phyloP scores from a whole-genome alignment of 495 filamentous ascomycete genomes.

The Trypethelium eluteriae region DNA sequence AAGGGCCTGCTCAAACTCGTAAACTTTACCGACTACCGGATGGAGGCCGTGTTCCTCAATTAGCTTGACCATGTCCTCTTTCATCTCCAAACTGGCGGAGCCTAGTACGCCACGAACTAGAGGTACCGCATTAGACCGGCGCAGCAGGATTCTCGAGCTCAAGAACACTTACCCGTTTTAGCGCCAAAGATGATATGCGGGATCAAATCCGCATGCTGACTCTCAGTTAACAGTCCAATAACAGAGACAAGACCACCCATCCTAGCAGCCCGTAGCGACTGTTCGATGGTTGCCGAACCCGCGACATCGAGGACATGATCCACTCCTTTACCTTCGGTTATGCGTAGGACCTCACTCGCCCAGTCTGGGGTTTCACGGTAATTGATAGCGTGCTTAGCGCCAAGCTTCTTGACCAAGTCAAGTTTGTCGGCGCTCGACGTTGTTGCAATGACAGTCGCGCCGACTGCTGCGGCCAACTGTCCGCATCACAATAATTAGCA shows the following conservation, averaged over 20 bases:
- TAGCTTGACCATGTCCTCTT: constrained; percentile 30
- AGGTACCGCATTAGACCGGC: constrained; percentile 16
- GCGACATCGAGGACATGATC: constrained; percentile 48
- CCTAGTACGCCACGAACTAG: constrained; percentile 19
- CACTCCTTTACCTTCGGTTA: constrained; percentile 36
- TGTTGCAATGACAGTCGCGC: constrained; percentile 43
- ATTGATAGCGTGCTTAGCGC: constrained; percentile 42
- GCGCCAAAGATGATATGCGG: constrained; percentile 16
- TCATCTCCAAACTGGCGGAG: constrained; percentile 16
- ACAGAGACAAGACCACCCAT: constrained; percentile 16
- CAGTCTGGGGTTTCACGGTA: constrained; percentile 40
- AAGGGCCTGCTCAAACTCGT: constrained; percentile 33
- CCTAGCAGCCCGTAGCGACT: constrained; percentile 16
- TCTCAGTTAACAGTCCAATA: constrained; percentile 16
- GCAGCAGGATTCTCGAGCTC: constrained; percentile 40
- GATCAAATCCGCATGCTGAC: constrained; percentile 17
- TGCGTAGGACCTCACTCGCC: constrained; percentile 36
- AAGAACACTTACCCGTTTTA: constrained; percentile 14
- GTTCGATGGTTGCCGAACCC: constrained; percentile 42
- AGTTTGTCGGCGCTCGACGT: constrained; percentile 42
- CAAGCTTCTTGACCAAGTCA: constrained; percentile 36
- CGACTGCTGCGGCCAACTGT: constrained; percentile 24
- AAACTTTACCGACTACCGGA: constrained; percentile 31
- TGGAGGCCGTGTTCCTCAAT: constrained; percentile 31
- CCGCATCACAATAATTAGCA: neutral